phyloP scores from a whole-genome alignment of 345 rosid species.

The Stellera chamaejasme region DNA sequence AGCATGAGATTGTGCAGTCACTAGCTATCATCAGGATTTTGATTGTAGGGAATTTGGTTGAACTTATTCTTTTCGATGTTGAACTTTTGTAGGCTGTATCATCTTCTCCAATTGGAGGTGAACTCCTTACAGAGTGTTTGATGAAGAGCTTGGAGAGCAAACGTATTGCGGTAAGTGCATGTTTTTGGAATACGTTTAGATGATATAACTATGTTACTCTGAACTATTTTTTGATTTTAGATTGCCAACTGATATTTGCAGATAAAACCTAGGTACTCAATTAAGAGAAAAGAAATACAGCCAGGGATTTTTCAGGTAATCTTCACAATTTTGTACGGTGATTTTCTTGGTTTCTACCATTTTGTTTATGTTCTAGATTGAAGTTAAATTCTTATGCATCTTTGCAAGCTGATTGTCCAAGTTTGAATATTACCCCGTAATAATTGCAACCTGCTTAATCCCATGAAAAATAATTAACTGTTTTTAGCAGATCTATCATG shows the following conservation, averaged over 20 bases:
- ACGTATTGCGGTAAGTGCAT: conserved; percentile 61
- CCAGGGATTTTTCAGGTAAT: conserved; percentile 89
- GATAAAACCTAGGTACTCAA: conserved; percentile 97
- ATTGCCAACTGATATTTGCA: conserved; percentile 23
- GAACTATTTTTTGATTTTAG: too few relatives aligned
- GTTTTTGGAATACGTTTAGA: too few relatives aligned
- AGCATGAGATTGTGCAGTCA: background rate
- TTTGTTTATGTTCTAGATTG: too few relatives aligned
- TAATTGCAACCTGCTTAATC: too few relatives aligned
- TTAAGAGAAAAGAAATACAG: conserved; percentile 91
- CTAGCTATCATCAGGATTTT: background rate
- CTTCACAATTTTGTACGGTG: background rate
- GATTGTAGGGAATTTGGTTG: background rate
- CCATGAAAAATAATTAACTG: too few relatives aligned
- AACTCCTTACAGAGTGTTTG: conserved; percentile 87
- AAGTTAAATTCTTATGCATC: too few relatives aligned
- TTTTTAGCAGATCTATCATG: too few relatives aligned
- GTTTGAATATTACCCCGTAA: too few relatives aligned
- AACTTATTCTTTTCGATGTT: background rate
- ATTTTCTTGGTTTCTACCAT: background rate
- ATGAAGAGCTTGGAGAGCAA: conserved; percentile 96
- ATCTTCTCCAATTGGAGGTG: conserved; percentile 90
- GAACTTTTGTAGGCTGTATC: conserved; percentile 28
- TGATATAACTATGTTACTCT: too few relatives aligned
- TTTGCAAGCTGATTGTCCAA: too few relatives aligned